phyloP scores from a whole-genome alignment of 2,329 filamentous ascomycete species.

The Neophaeococcomyces aloes region DNA sequence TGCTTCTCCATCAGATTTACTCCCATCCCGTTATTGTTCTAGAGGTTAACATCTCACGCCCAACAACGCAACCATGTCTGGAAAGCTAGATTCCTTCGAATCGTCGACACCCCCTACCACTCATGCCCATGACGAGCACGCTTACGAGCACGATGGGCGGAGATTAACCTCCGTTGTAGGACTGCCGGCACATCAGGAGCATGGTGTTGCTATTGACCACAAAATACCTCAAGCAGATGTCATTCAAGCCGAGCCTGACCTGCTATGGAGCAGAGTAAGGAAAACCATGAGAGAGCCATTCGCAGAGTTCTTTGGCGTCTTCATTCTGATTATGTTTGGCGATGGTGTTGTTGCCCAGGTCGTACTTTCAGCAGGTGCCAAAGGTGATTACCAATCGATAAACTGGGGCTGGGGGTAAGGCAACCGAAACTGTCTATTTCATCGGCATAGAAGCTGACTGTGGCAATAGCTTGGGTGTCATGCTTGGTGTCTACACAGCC shows the following conservation, averaged over 20 bases:
- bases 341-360: constrained; percentile 64
- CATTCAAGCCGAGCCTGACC: constrained; percentile 21
- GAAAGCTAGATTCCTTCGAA: constrained; percentile 13
- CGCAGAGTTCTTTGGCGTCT: constrained; percentile 58
- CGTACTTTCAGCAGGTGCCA: constrained; percentile 41
- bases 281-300: constrained; percentile 47
- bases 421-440: neutral
- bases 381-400: constrained; percentile 43
- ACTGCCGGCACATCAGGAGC: constrained; percentile 20
- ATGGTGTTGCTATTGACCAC: constrained; percentile 27
- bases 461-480: constrained; percentile 47
- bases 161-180: constrained; percentile 14
- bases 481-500: constrained; percentile 54
- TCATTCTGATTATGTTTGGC: constrained; percentile 59
- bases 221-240: constrained; percentile 24
- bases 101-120: constrained; percentile 13
- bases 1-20: neutral
- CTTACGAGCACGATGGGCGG: constrained; percentile 3
- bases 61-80: constrained; percentile 12
- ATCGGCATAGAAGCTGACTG: constrained; percentile 10
- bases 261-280: constrained; percentile 46
- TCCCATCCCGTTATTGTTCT: no score
- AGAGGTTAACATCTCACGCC: no score
- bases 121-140: constrained; percentile 14
- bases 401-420: constrained; percentile 41